Base-by-base conservation (phyloP, 768 basidiomycete species). In the Lactifluus pinguis region DNA sequence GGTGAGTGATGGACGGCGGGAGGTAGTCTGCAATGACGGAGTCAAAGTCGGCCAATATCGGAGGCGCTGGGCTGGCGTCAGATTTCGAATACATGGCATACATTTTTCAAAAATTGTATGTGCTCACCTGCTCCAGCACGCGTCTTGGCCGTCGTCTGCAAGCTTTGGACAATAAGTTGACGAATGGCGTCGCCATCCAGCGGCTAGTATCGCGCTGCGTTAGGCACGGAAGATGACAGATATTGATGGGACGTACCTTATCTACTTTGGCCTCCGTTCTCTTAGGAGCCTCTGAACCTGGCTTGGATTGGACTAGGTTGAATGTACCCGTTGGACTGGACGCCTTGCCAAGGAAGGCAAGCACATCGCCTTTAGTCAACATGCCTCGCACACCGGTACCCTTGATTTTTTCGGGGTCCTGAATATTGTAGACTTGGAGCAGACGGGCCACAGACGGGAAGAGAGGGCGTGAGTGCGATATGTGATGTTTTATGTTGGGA, bases 351-450 rank as follows among this genome's bases (percentile, higher is more conserved):
- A 97, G 77, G 73, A 83, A 85, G 3, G 91, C 76, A 32, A 99
- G 79, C 1, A 98, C 86, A 69, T 99, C 95, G 11, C 97, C 97
- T 72, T 98, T 98, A 51, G 95, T 98, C 62, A 98, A 72, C 87
- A 94, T 95, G 14, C 97, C 95, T 41, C 89, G 81, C 55, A 90
- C 78, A 52, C 95, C 95, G 2, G 93, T 95, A 6, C 89, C 94
- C 64, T 86, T 87, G 70, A 99, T 89, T 57, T 77, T 76, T 54
- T 82, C 81, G 25, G 82, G 74, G 63, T 86, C 79, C 6, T 75
- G 67, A 64, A 93, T 75, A 53, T 71, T 68, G 68, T 89, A 72
- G 62, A 89, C 80, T n/a, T 81, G 72, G 15, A 95, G 78, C 52
- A 94, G 78, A 57, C 95, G 87, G 47, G 84, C 74, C 2, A 98